Evolutionary conservation across 2,329 filamentous ascomycete genomes (phyloP).

Genomic region (Exophiala spinifera): DNA sequence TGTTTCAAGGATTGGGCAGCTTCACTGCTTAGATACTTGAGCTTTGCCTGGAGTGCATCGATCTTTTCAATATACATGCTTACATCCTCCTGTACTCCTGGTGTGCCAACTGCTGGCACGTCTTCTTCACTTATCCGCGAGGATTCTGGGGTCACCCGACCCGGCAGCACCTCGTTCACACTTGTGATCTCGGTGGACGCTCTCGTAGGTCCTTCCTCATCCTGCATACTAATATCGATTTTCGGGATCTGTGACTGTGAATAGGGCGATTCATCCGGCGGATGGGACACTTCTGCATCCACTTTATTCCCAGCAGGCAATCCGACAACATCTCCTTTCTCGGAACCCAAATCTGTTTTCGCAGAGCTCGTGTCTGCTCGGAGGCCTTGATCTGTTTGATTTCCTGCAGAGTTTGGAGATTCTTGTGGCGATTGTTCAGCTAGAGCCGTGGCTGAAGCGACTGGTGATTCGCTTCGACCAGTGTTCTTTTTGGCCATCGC

Average conservation of each 20-base stretch:
- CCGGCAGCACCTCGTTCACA: not conserved
- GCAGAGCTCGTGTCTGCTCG: not conserved
- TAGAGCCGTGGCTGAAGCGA: constrained; percentile 48
- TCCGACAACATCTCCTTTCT: too few relatives aligned
- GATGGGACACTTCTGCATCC: too few relatives aligned
- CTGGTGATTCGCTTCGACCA: constrained; percentile 45
- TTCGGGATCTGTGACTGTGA: not conserved
- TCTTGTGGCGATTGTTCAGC: constrained; percentile 38
- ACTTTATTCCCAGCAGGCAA: too few relatives aligned
- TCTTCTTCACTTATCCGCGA: constrained; percentile 28
- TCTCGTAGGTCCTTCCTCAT: constrained; percentile 1
- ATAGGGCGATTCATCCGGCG: too few relatives aligned
- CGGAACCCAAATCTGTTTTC: not conserved
- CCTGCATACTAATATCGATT: not conserved
- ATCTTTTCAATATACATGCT: constrained; percentile 83
- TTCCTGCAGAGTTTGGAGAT: constrained; percentile 9
- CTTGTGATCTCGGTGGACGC: constrained; percentile 2
- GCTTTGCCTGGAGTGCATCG: constrained; percentile 85
- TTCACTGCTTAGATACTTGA: constrained; percentile 81
- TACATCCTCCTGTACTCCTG: constrained; percentile 61
- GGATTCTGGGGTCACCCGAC: constrained; percentile 37
- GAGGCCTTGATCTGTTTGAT: not conserved
- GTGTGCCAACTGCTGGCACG: constrained; percentile 6
- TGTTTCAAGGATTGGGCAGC: constrained; percentile 72
- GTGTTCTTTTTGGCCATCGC: constrained; percentile 72